Percentiles rank a stretch among this genome's conserved stretches.
These are phyloP conservation scores for Coffea canephora DNA, from an alignment of 257 asterid species.

Conservation along the genomic window DNA sequence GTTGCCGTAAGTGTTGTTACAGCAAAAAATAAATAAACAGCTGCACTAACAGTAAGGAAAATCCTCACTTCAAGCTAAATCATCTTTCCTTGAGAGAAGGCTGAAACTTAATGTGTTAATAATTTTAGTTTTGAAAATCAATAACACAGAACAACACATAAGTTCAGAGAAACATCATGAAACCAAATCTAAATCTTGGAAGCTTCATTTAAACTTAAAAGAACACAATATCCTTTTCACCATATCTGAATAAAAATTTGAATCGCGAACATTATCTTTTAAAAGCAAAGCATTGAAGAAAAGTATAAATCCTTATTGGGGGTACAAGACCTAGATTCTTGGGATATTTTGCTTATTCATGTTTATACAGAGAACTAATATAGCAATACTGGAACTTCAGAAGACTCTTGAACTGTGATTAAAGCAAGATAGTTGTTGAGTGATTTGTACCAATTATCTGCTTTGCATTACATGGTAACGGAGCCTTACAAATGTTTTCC, in stretches of 20 bases:
- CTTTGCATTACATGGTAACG: neutral
- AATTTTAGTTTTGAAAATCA: neutral
- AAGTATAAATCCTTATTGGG: neutral
- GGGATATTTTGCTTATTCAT: neutral
- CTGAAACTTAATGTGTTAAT: neutral
- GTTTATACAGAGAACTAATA: neutral
- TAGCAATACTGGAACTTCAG: neutral
- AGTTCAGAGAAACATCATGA: neutral
- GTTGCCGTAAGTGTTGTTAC: neutral
- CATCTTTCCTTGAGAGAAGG: neutral
- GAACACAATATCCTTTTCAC: neutral
- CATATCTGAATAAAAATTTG: neutral
- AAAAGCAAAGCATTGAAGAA: neutral
- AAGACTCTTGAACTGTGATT: too few species aligned
- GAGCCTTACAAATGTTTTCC: neutral
- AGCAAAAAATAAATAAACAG: too few species aligned
- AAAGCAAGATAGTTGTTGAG: neutral
- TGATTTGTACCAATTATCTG: neutral
- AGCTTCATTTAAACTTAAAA: neutral
- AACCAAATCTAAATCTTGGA: neutral
- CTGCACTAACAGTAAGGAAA: neutral
- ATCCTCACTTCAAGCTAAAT: neutral
- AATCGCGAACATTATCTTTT: too few species aligned
- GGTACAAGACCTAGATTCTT: neutral
- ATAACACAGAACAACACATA: neutral